Evolutionary conservation across 1,284 basidiomycete genomes (phyloP), one percentile per base, ranked within the genome.

Genomic region (Ganoderma boninense): DNA sequence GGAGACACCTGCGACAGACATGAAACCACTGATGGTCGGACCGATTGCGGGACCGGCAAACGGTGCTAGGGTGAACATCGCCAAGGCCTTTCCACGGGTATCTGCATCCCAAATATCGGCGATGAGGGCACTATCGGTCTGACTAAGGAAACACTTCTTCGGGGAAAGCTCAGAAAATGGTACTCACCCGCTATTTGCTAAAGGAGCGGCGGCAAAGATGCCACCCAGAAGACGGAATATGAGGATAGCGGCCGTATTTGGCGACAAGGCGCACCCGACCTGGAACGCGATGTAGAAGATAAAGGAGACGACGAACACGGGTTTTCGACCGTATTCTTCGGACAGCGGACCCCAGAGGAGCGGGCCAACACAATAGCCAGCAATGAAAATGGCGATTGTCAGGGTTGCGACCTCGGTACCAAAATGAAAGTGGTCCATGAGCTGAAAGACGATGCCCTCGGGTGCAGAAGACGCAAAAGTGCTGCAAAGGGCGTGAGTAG

Each of bases 1-100:
- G 4, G 86, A 86, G 0, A 86, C 82, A 49, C 86, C 84, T 14
- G 79, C 77, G n/a, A 86, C 82, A 14, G 81, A 79, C 68, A 90
- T 83, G 75, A 85, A 86, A 18, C 93, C 91, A 56, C 87, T 87
- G 7, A 93, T 87, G 46, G 90, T 88, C 0, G 94, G 93, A 0
- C 91, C 92, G 38, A 90, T 73, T 0, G 85, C 84, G 2, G 90
- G 90, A 23, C 92, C 93, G 6, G 92, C 91, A 75, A 96, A 95
- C 0, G 95, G 95, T 7, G 93, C 92, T 8, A 81, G 77, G 11
- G 80, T 79, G 74, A 82, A 83, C 60, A 82, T 69, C 5, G 80
- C 77, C 64, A 82, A 74, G 3, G 80, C 82, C 68, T 79, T 80
- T 38, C 82, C 82, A 7, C 81, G 81, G 10, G 78, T 80, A 66